These are phyloP conservation scores for Cyphellophora attinorum DNA, from an alignment of 2,329 filamentous ascomycete genomes.

Conservation along the genomic window DNA sequence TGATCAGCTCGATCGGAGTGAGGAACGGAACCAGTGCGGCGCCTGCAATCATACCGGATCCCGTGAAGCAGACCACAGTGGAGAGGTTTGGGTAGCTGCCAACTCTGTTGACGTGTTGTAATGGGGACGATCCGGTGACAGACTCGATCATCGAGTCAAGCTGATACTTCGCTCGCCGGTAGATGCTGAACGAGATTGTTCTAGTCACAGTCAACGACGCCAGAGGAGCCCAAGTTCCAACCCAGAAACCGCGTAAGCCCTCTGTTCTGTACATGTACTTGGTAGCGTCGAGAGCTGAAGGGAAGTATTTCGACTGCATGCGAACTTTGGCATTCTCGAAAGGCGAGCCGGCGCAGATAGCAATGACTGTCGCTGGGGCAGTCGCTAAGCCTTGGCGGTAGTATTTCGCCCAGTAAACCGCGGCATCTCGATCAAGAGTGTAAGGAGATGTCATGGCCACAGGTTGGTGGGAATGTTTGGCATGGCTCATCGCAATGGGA, in stretches of 20 bases:
- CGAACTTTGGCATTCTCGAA: slow-evolving; percentile 40
- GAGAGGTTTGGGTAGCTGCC: slow-evolving; percentile 31
- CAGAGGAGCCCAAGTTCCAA: slow-evolving; percentile 36
- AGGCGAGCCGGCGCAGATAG: slow-evolving; percentile 36
- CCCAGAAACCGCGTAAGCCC: slow-evolving; percentile 37
- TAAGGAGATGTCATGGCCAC: slow-evolving; percentile 19
- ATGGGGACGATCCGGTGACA: slow-evolving; percentile 31
- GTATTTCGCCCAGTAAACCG: slow-evolving; percentile 32
- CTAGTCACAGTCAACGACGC: slow-evolving; percentile 35
- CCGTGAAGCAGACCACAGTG: slow-evolving; percentile 32
- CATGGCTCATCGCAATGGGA: slow-evolving; percentile 18
- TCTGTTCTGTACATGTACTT: slow-evolving; percentile 38
- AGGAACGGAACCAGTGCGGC: slow-evolving; percentile 32
- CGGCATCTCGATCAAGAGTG: slow-evolving; percentile 30
- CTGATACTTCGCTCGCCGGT: slow-evolving; percentile 31
- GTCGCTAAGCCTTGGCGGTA: slow-evolving; percentile 38
- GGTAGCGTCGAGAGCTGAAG: slow-evolving; percentile 31
- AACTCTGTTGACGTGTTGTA: slow-evolving; percentile 30
- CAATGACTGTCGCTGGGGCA: slow-evolving; percentile 32
- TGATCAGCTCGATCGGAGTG: slow-evolving; percentile 38
- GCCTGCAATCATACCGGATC: slow-evolving; percentile 33
- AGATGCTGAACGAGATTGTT: slow-evolving; percentile 37
- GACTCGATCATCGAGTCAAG: slow-evolving; percentile 29
- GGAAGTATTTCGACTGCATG: slow-evolving; percentile 41
- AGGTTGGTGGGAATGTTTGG: slow-evolving; percentile 11